Evolutionary conservation across 148 eudicot genomes (phyloP).

Genomic region (Rhododendron mucronatum): DNA sequence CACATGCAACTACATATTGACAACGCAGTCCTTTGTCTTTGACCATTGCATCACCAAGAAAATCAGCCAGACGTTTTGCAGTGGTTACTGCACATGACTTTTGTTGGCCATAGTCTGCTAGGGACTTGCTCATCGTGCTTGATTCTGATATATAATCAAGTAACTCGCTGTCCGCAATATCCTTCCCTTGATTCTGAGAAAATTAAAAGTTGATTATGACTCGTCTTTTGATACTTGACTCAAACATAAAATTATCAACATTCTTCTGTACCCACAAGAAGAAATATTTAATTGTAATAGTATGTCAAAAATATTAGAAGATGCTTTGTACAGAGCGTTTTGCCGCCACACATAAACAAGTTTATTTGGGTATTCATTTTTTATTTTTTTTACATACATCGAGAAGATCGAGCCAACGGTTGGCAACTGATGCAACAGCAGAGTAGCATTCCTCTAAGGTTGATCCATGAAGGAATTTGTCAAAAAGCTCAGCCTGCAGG

Average conservation of each 20-base stretch:
- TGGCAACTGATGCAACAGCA: conserved; percentile 90
- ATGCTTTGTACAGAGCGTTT: background rate
- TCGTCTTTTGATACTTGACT: background rate
- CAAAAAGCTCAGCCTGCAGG: conserved; percentile 97
- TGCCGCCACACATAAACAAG: background rate
- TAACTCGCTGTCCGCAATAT: conserved; percentile 89
- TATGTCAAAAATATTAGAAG: conserved; percentile 2
- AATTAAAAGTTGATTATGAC: conserved; percentile 15
- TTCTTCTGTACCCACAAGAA: background rate
- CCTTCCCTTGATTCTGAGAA: conserved; percentile 85
- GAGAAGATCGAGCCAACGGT: conserved; percentile 98
- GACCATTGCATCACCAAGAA: conserved; percentile 98
- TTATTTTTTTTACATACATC: conserved; percentile 57
- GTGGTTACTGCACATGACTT: conserved; percentile 99
- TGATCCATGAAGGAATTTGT: conserved; percentile 90
- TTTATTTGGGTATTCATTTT: background rate
- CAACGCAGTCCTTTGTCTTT: conserved; percentile 96
- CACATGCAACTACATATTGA: conserved; percentile 93
- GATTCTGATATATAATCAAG: conserved; percentile 96
- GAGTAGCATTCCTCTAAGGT: conserved; percentile 93
- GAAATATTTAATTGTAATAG: background rate
- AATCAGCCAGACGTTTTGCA: conserved; percentile 93
- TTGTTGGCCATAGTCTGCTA: conserved; percentile 92
- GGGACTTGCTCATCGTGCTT: conserved; percentile 99
- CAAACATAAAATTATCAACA: background rate